Base-by-base conservation (phyloP, 108 stramenopile species). In the Craspedostauros australis region DNA sequence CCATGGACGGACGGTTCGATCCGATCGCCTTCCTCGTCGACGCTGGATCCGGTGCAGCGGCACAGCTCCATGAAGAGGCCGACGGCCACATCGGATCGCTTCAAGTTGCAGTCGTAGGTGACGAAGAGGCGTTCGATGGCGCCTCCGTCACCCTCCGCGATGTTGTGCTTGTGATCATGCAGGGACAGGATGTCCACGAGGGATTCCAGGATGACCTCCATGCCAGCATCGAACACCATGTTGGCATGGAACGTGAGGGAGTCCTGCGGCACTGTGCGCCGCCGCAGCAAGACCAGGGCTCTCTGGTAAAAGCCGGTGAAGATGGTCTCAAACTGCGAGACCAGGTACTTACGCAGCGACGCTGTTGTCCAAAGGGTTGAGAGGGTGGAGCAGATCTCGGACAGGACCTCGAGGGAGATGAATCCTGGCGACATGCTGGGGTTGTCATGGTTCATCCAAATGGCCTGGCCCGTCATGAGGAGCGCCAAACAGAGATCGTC, bases 261-360 rank as follows among this genome's bases (percentile, higher is more conserved):
- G 66, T 88, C 82, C 11, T 41, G 51, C 11, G 90, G 84, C 21
- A 66, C 34, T n/a, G 51, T 50, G 6, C 82, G 72, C 28, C 75
- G 73, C 11, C 90, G 76, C 34, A 91, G 48, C 32, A 91, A 50
- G 14, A 74, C 80, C 40, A 91, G 39, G 0, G 90, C 84, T 42
- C 90, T 76, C 39, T 84, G 82, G 70, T 83, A 91, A 55, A 91
- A 88, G 29, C 90, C 90, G n/a, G 84, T 73, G 62, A 86, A 88
- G 7, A 91, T 82, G 32, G 76, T 66, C 55, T 84, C 86, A 49
- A 91, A 88, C 48, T 88, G 90, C 6, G 76, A 50, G 36, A 70
- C 62, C 50, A 88, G 57, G 19, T 70, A 57, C 2, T 28, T 58
- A 16, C 86, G 73, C 25, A 91, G 49, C 23, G 48, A 34, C 4